Evolutionary conservation across 1,284 basidiomycete species (phyloP).

Genomic region (Marasmius sp.): DNA sequence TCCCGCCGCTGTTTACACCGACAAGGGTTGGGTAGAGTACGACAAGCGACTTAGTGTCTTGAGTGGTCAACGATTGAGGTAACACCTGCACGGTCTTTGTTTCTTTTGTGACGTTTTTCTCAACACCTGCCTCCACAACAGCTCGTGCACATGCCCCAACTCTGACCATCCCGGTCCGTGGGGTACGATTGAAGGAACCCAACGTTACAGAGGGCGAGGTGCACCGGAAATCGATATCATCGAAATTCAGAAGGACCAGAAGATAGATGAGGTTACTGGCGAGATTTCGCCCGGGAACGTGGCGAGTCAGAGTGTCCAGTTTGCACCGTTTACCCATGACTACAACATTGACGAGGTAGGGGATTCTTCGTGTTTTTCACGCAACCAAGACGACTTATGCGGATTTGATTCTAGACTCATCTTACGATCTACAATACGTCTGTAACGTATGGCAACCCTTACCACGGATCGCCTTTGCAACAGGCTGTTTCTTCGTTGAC

Average conservation of each 20-base stretch:
- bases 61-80: conserved; percentile 64
- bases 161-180: conserved; percentile 46
- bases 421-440: conserved; percentile 51
- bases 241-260: conserved; percentile 68
- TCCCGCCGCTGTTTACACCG: conserved; percentile 51
- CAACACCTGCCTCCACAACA: conserved; percentile 31
- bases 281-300: conserved; percentile 42
- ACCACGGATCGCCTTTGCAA: conserved; percentile 50
- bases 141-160: conserved; percentile 42
- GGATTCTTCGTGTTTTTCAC: background rate
- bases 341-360: conserved; percentile 45
- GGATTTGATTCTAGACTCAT: conserved; percentile 29
- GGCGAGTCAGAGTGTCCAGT: conserved; percentile 63
- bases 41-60: conserved; percentile 58
- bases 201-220: conserved; percentile 57
- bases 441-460: conserved; percentile 58
- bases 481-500: conserved; percentile 58
- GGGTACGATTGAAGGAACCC: conserved; percentile 23
- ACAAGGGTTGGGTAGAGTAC: conserved; percentile 46
- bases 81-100: conserved; percentile 38
- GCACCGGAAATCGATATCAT: conserved; percentile 86
- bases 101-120: conserved; percentile 34
- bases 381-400: background rate
- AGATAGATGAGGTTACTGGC: conserved; percentile 16
- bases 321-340: conserved; percentile 64